Conservation (phyloP, 2,329 filamentous ascomycete genomes). For the Calycina marina region DNA sequence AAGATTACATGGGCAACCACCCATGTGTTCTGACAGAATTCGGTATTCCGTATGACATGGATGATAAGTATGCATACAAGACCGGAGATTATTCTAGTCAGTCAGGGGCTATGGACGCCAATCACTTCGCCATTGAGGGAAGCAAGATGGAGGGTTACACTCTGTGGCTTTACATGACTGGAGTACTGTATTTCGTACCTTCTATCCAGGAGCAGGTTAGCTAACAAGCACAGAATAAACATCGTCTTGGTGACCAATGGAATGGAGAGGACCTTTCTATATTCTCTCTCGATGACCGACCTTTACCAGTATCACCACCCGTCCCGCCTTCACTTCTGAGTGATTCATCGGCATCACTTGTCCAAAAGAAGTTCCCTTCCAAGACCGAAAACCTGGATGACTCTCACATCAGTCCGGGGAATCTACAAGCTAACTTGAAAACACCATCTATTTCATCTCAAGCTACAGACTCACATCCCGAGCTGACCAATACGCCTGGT, state of each 20-base stretch:
- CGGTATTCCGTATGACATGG: constrained; percentile 98
- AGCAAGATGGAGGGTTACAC: constrained; percentile 74
- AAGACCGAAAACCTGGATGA: constrained; percentile 34
- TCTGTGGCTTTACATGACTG: constrained; percentile 72
- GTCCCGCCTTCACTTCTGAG: constrained; percentile 28
- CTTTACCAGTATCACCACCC: constrained; percentile 36
- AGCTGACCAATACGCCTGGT: constrained; percentile 50
- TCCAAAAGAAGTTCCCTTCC: constrained; percentile 22
- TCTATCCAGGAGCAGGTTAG: too few relatives aligned
- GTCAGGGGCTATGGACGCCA: constrained; percentile 84
- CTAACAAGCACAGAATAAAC: constrained; percentile 50
- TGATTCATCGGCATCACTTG: constrained; percentile 33
- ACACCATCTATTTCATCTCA: constrained; percentile 50
- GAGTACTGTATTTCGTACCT: constrained; percentile 29
- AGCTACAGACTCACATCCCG: constrained; percentile 35
- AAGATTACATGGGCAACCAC: constrained; percentile 77
- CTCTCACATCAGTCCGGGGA: constrained; percentile 53
- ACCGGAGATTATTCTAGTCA: constrained; percentile 93
- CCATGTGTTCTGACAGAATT: constrained; percentile 90
- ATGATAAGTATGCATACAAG: constrained; percentile 87
- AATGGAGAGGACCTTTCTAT: constrained; percentile 96
- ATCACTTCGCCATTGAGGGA: constrained; percentile 83
- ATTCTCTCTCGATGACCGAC: constrained; percentile 67
- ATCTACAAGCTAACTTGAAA: constrained; percentile 59
- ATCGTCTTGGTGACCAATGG: constrained; percentile 85